These are phyloP conservation scores for Dactylonectria estremocensis DNA, from an alignment of 2,329 filamentous ascomycete genomes.

Conservation along the genomic window DNA sequence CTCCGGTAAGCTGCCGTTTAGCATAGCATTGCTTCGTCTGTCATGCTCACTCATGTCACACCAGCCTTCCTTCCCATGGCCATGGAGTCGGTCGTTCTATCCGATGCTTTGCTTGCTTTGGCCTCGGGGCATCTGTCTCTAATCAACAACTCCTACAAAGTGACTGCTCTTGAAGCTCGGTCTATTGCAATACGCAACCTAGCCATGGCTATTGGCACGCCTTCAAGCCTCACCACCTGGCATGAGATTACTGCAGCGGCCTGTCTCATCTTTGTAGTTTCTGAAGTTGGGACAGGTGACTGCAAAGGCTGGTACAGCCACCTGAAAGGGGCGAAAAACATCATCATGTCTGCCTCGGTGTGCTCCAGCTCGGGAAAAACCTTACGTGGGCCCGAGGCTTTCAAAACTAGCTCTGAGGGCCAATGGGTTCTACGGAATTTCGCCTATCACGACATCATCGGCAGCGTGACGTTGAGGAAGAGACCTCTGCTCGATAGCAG, in stretches of 20 bases:
- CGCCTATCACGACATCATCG: slow-evolving; percentile 27
- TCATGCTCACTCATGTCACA: neutral
- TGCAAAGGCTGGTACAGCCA: slow-evolving; percentile 18
- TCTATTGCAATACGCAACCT: slow-evolving; percentile 17
- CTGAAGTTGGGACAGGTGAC: slow-evolving; percentile 14
- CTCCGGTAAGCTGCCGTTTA: slow-evolving; percentile 7
- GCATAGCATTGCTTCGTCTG: neutral
- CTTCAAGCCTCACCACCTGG: slow-evolving; percentile 6
- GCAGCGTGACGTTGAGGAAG: slow-evolving; percentile 16
- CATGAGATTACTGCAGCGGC: slow-evolving; percentile 17
- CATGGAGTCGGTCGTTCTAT: slow-evolving; percentile 17
- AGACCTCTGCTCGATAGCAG: neutral
- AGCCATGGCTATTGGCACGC: slow-evolving; percentile 14
- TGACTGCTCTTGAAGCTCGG: slow-evolving; percentile 16
- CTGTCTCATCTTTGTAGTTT: slow-evolving; percentile 14
- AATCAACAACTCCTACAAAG: slow-evolving; percentile 12
- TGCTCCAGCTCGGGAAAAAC: neutral
- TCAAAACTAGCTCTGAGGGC: slow-evolving; percentile 11
- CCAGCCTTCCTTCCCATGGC: slow-evolving; percentile 21
- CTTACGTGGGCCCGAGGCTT: slow-evolving; percentile 5
- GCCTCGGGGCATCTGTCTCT: slow-evolving; percentile 18
- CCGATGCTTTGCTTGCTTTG: slow-evolving; percentile 18
- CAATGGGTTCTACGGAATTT: slow-evolving; percentile 24
- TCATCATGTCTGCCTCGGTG: neutral
- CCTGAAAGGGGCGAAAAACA: slow-evolving; percentile 8